These are phyloP conservation scores for Tritrichomonas foetus DNA, from an alignment of 208 protist genomes.

Conservation along the genomic window DNA sequence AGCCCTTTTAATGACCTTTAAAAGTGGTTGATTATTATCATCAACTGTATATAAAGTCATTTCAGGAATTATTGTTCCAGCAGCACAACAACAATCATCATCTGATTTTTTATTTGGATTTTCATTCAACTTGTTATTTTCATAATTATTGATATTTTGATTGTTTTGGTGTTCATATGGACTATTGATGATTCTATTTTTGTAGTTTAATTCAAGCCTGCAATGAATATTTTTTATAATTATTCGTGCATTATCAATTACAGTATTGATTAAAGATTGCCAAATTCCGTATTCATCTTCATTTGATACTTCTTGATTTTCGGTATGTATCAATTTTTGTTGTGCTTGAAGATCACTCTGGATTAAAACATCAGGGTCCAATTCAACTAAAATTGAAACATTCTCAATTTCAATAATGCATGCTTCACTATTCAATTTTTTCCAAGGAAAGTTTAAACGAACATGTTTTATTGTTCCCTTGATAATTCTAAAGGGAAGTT, in stretches of 20 bases:
- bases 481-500: neutral
- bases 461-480: neutral
- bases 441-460: constrained; percentile 14
- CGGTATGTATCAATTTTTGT: neutral
- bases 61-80: neutral
- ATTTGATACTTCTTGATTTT: neutral
- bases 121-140: too few relatives aligned
- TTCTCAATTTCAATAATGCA: neutral
- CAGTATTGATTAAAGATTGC: constrained; percentile 9
- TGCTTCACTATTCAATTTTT: neutral
- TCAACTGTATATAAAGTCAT: neutral
- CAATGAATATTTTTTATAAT: constrained; percentile 16
- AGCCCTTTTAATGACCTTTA: neutral
- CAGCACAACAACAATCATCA: neutral
- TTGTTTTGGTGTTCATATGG: too few relatives aligned
- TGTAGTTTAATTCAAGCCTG: neutral
- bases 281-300: neutral
- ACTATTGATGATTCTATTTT: neutral
- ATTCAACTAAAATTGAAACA: neutral
- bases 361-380: neutral
- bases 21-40: neutral
- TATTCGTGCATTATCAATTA: neutral
- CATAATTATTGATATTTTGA: too few relatives aligned
- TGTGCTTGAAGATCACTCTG: neutral
- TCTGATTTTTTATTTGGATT: neutral